Percentiles rank a stretch among this genome's conserved stretches.
Conservation (phyloP, 257 asterid genomes). For the Jacaranda copaia region DNA sequence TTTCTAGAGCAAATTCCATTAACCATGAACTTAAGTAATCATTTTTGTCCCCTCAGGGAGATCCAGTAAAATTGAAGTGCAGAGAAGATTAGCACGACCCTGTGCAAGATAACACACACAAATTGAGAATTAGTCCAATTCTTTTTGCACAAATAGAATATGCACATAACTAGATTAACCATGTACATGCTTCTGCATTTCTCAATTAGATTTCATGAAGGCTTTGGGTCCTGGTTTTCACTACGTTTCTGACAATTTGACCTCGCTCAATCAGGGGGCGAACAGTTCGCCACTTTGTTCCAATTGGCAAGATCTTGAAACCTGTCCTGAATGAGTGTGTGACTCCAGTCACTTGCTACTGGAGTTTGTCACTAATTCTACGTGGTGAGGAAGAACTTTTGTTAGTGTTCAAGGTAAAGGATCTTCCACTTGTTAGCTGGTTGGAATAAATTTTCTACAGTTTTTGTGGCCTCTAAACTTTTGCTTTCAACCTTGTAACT, state of each 20-base stretch:
- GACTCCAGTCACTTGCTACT: conserved; percentile 97
- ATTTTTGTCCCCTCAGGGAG: not conserved
- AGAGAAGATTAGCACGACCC: not conserved
- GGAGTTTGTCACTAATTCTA: conserved; percentile 80
- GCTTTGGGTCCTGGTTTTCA: conserved; percentile 29
- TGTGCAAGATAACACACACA: not conserved
- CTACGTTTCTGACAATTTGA: not conserved
- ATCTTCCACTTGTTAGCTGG: conserved; percentile 1
- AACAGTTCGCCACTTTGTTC: conserved; percentile 64
- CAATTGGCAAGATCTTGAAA: conserved; percentile 72
- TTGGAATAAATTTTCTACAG: not conserved
- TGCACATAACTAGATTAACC: not conserved
- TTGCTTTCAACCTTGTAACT: not conserved
- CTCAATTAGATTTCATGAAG: not conserved
- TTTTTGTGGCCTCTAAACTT: conserved; percentile 15
- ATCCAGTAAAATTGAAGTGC: not conserved
- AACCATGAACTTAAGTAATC: not conserved
- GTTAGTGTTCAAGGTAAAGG: conserved; percentile 79
- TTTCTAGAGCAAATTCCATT: not conserved
- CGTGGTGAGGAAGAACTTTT: conserved; percentile 76
- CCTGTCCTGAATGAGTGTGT: conserved; percentile 92
- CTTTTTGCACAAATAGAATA: not conserved
- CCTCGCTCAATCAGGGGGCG: conserved; percentile 62
- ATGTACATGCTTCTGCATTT: not conserved
- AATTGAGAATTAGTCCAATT: not conserved